These are phyloP conservation scores for Hygrophorus pudorinus DNA, from an alignment of 768 basidiomycete species.

Conservation along the genomic window DNA sequence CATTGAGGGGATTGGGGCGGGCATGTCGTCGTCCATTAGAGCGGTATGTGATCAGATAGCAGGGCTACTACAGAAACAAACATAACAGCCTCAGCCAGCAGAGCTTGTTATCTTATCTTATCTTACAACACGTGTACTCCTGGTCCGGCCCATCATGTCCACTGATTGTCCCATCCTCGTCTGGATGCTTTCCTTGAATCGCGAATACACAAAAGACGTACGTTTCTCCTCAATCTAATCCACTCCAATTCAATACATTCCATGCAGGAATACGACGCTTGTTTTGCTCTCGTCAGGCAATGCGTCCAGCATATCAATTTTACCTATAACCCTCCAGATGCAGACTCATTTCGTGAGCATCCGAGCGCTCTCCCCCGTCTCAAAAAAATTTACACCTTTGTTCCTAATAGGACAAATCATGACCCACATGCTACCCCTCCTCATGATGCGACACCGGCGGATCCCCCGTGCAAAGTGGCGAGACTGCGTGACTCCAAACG, in stretches of 20 bases:
- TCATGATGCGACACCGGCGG: slow-evolving; percentile 80
- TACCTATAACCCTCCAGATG: slow-evolving; percentile 42
- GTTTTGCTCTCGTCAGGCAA: slow-evolving; percentile 46
- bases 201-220: slow-evolving; percentile 61
- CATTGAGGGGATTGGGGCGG: slow-evolving; percentile 6
- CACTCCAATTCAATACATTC: slow-evolving; percentile 1
- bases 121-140: no score
- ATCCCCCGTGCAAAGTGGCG: slow-evolving; percentile 70
- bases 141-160: slow-evolving; percentile 3
- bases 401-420: slow-evolving; percentile 55
- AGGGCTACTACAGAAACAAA: background rate
- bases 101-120: no score
- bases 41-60: background rate
- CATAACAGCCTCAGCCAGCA: no score
- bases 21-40: slow-evolving; percentile 2
- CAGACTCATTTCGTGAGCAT: slow-evolving; percentile 59
- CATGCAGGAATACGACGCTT: slow-evolving; percentile 63
- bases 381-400: background rate
- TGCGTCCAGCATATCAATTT: slow-evolving; percentile 52
- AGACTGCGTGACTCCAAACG: slow-evolving; percentile 46
- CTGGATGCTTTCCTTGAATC: slow-evolving; percentile 73
- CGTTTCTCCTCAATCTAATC: slow-evolving; percentile 12
- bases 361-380: background rate
- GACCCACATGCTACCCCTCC: slow-evolving; percentile 63
- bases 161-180: slow-evolving; percentile 59